Evolutionary conservation across 768 basidiomycete genomes (phyloP).

Genomic region (Stropharia rugosoannulata): DNA sequence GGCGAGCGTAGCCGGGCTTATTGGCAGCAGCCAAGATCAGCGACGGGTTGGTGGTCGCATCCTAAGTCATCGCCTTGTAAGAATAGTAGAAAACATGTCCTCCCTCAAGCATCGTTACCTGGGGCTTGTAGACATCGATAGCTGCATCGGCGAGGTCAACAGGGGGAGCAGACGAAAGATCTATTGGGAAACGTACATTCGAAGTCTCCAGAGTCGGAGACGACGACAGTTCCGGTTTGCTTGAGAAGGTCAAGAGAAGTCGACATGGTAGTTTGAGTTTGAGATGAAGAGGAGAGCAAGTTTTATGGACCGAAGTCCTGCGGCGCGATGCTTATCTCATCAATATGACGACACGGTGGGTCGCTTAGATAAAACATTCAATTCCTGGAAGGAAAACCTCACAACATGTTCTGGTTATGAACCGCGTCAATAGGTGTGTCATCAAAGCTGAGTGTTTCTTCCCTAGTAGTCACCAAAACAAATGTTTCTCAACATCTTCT

Average conservation of each 20-base stretch:
- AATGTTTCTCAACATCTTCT: too few species aligned
- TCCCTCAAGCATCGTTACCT: conserved; percentile 38
- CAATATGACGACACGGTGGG: not conserved
- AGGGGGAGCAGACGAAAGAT: conserved; percentile 10
- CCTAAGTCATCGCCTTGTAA: conserved; percentile 40
- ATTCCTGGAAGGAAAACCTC: too few species aligned
- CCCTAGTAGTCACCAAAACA: too few species aligned
- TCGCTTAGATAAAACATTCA: conserved; percentile 2
- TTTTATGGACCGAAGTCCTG: conserved; percentile 5
- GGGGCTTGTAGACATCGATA: conserved; percentile 96
- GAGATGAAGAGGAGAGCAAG: not conserved
- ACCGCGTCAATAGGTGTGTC: too few species aligned
- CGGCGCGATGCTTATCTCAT: conserved; percentile 1
- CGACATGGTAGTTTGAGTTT: conserved; percentile 51
- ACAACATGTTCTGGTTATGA: too few species aligned
- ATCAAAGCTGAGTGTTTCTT: too few species aligned
- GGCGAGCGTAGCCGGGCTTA: conserved; percentile 79
- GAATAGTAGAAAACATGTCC: not conserved
- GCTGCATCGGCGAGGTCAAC: conserved; percentile 44
- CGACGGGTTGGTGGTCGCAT: conserved; percentile 98
- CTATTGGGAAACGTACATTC: conserved; percentile 52
- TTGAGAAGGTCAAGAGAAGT: conserved; percentile 85
- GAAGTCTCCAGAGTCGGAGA: conserved; percentile 97
- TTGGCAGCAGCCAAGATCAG: conserved; percentile 91
- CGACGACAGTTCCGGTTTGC: conserved; percentile 91